phyloP scores from a whole-genome alignment of 2,329 filamentous ascomycete genomes.

The Trichoderma atrobrunneum region DNA sequence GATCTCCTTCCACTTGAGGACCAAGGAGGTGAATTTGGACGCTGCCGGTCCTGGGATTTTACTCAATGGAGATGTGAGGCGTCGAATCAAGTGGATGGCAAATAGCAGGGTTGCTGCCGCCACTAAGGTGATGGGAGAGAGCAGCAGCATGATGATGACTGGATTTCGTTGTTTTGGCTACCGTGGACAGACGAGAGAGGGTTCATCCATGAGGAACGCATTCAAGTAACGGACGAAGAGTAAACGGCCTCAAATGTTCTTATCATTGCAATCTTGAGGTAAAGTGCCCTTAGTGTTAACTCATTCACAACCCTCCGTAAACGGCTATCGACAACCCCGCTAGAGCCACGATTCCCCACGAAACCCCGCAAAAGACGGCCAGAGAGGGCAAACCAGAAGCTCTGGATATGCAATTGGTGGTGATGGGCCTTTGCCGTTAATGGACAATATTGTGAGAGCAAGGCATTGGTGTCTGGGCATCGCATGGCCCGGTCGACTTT shows the following conservation, averaged over 20 bases:
- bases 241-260: not conserved
- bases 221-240: too few relatives aligned
- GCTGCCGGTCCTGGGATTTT: slow-evolving; percentile 48
- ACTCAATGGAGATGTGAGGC: slow-evolving; percentile 34
- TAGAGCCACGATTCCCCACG: slow-evolving; percentile 3
- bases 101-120: slow-evolving; percentile 27
- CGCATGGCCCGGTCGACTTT: not conserved
- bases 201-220: not conserved
- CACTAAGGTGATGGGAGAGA: slow-evolving; percentile 30
- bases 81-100: slow-evolving; percentile 27
- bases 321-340: slow-evolving; percentile 1
- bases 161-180: not conserved
- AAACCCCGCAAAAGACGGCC: slow-evolving; percentile 10
- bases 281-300: not conserved
- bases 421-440: slow-evolving; percentile 8
- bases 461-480: not conserved
- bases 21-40: slow-evolving; percentile 49
- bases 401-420: not conserved
- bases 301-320: not conserved
- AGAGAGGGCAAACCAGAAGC: not conserved
- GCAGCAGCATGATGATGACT: slow-evolving; percentile 27
- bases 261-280: not conserved
- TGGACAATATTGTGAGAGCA: slow-evolving; percentile 8
- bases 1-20: slow-evolving; percentile 57
- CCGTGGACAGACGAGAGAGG: not conserved